phyloP scores from a whole-genome alignment of 2,329 filamentous ascomycete species.

The Aspergillus vadensis region DNA sequence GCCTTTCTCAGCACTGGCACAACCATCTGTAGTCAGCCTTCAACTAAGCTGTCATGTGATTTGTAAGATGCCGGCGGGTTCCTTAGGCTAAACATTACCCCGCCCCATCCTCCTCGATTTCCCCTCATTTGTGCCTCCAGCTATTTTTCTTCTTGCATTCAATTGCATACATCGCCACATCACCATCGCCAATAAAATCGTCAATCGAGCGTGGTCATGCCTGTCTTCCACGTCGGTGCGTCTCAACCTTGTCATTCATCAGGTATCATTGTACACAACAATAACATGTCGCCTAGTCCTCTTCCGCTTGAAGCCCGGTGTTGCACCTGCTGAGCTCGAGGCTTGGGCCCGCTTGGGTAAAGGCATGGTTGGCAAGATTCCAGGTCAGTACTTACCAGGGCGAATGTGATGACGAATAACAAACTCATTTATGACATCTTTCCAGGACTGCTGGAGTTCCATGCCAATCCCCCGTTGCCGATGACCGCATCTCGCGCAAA shows the following conservation, averaged over 20 bases:
- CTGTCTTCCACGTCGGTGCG: conserved; percentile 47
- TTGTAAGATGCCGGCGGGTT: too few species aligned
- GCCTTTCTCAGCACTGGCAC: too few species aligned
- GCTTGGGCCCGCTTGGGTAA: conserved; percentile 34
- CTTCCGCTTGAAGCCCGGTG: conserved; percentile 46
- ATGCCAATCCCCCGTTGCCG: not conserved
- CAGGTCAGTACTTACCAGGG: conserved; percentile 24
- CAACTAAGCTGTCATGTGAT: too few species aligned
- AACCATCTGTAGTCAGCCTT: too few species aligned
- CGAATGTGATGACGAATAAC: not conserved
- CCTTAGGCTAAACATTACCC: too few species aligned
- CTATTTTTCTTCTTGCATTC: too few species aligned
- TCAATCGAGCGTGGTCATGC: conserved; percentile 25
- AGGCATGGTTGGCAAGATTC: conserved; percentile 47
- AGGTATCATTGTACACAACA: not conserved
- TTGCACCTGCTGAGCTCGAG: conserved; percentile 36
- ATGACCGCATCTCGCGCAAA: not conserved
- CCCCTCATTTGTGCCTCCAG: too few species aligned
- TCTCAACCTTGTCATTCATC: not conserved
- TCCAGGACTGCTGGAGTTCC: not conserved
- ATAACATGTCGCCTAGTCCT: conserved; percentile 35
- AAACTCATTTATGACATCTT: not conserved
- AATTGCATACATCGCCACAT: not conserved
- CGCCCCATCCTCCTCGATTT: too few species aligned
- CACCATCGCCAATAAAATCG: not conserved